Evolutionary conservation across 2,329 filamentous ascomycete species (phyloP).

Genomic region (Claviceps capensis): DNA sequence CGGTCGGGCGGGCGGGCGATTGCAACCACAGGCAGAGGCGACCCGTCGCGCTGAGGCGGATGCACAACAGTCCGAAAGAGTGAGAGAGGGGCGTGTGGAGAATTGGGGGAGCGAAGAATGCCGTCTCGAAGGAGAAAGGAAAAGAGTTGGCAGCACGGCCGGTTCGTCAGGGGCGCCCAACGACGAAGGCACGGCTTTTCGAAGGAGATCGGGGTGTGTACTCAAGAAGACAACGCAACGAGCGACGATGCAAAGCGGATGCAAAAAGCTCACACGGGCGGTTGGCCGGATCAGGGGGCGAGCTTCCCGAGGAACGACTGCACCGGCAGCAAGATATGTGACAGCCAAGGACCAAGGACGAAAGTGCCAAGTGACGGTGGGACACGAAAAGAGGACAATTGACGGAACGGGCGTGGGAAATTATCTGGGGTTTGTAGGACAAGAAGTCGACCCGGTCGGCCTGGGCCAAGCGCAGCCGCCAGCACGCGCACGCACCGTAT

Average conservation of each 20-base stretch:
- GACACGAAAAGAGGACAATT: constrained; percentile 16
- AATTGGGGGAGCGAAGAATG: not conserved
- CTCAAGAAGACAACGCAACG: constrained; percentile 2
- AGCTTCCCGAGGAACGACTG: constrained; percentile 7
- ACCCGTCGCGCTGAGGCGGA: constrained; percentile 3
- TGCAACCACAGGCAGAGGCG: constrained; percentile 1
- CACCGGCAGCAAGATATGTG: constrained; percentile 4
- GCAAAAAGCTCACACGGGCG: constrained; percentile 5
- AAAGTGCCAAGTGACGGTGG: constrained; percentile 7
- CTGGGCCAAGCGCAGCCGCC: constrained; percentile 9
- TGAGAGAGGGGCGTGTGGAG: constrained; percentile 4
- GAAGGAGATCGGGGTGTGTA: constrained; percentile 5
- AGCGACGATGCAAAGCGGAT: constrained; percentile 5
- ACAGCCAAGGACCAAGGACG: constrained; percentile 6
- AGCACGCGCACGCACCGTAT: constrained; percentile 3
- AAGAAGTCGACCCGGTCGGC: constrained; percentile 8
- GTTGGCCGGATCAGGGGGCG: constrained; percentile 8
- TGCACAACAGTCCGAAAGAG: not conserved
- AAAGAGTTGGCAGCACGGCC: constrained; percentile 5
- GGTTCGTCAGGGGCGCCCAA: constrained; percentile 8
- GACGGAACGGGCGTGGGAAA: constrained; percentile 11
- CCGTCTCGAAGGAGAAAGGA: not conserved
- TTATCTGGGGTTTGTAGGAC: constrained; percentile 14
- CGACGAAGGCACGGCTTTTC: constrained; percentile 8
- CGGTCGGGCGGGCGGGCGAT: not conserved